These are phyloP conservation scores for Pseudogymnoascus sp. DNA, from an alignment of 2,329 filamentous ascomycete species.

Conservation along the genomic window DNA sequence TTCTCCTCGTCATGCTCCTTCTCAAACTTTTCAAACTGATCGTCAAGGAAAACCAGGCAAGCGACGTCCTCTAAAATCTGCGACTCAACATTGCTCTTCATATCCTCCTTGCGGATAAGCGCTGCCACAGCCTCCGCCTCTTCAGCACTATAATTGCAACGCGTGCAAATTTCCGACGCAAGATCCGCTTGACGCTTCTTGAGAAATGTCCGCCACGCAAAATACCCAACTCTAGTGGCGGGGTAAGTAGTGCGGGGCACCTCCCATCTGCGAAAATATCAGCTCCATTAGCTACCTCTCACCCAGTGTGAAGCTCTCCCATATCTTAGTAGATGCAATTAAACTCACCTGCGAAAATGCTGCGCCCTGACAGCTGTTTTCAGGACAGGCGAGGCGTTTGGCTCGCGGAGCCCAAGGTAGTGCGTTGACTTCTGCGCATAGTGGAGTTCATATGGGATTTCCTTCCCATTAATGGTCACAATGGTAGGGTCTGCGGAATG, in stretches of 20 bases:
- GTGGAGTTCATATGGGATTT: constrained; percentile 69
- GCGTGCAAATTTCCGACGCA: constrained; percentile 45
- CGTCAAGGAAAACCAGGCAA: constrained; percentile 79
- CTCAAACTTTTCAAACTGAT: constrained; percentile 78
- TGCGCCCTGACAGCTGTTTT: constrained; percentile 75
- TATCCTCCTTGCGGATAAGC: constrained; percentile 72
- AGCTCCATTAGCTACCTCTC: background rate
- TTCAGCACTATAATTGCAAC: constrained; percentile 31
- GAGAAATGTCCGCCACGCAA: constrained; percentile 69
- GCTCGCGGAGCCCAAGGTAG: constrained; percentile 57
- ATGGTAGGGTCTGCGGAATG: constrained; percentile 61
- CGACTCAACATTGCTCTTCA: constrained; percentile 58
- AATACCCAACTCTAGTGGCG: constrained; percentile 67
- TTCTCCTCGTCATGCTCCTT: constrained; percentile 67
- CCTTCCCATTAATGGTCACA: constrained; percentile 36
- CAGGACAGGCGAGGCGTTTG: constrained; percentile 58
- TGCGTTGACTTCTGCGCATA: constrained; percentile 74
- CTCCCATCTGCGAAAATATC: constrained; percentile 55
- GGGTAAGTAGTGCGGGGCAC: constrained; percentile 68
- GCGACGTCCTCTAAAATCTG: constrained; percentile 79
- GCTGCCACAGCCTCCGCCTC: constrained; percentile 57
- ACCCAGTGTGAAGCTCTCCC: background rate
- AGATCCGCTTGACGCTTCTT: constrained; percentile 65
- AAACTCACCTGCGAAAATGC: constrained; percentile 60
- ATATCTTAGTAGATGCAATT: background rate